A percentile compares a stretch with the other conserved stretches of the same genome.
Evolutionary conservation across 2,329 filamentous ascomycete species (phyloP).

Genomic region (Ophiostoma sp.): DNA sequence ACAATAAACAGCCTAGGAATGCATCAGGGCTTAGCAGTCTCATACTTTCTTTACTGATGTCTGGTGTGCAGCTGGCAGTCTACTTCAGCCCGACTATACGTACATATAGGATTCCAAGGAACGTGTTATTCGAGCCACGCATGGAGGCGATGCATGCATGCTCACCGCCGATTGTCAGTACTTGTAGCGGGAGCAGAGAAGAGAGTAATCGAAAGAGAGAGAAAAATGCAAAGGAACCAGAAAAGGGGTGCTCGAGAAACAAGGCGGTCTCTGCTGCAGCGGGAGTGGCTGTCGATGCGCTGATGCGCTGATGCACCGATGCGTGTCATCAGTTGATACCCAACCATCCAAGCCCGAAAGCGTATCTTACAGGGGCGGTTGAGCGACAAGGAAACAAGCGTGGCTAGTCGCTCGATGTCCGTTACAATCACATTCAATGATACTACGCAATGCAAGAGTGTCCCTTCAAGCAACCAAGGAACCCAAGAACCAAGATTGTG

Average conservation of each 20-base stretch:
- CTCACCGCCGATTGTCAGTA: not conserved
- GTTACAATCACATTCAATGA: too few relatives aligned
- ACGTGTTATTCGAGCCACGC: not conserved
- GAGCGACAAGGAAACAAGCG: too few relatives aligned
- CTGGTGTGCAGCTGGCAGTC: not conserved
- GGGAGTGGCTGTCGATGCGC: not conserved
- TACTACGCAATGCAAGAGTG: not conserved
- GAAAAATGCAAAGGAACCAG: not conserved
- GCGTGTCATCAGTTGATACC: not conserved
- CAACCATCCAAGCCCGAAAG: not conserved
- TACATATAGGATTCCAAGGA: not conserved
- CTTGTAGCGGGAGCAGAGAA: not conserved
- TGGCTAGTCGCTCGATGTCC: too few relatives aligned
- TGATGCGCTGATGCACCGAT: not conserved
- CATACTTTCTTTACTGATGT: too few relatives aligned
- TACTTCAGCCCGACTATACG: not conserved
- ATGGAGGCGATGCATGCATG: conserved; percentile 1
- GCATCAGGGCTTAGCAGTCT: too few relatives aligned
- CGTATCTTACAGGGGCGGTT: not conserved
- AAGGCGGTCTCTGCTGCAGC: not conserved
- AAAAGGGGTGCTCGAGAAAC: not conserved
- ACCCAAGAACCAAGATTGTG: not conserved
- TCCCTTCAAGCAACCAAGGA: not conserved
- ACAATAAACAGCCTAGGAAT: not conserved
- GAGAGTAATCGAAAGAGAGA: not conserved